Conservation (phyloP, 1,139 yeast genomes). For the Saccharomyces hybrid region DNA sequence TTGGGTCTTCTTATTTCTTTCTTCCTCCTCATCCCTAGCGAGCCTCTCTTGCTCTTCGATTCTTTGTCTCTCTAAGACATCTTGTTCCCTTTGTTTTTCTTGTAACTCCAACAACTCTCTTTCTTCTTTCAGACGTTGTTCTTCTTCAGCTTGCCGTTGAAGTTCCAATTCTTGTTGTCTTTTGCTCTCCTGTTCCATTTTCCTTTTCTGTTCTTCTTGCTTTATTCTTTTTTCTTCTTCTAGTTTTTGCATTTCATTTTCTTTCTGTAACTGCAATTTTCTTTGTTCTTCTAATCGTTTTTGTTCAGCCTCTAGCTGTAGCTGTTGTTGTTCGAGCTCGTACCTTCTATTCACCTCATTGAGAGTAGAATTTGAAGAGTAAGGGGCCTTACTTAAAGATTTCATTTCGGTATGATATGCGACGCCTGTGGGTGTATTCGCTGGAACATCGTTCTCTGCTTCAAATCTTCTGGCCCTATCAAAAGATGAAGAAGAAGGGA, state of each 20-base stretch:
- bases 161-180: neutral
- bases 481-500: neutral
- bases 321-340: slow-evolving; percentile 4
- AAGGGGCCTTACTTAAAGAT: slow-evolving; percentile 18
- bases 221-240: neutral
- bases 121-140: neutral
- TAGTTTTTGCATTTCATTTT: neutral
- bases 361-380: slow-evolving; percentile 18
- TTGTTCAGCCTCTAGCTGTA: slow-evolving; percentile 2
- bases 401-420: neutral
- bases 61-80: neutral
- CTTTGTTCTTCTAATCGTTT: neutral
- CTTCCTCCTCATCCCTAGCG: neutral
- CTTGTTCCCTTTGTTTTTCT: slow-evolving; percentile 1
- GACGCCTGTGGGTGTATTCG: neutral
- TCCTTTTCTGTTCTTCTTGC: neutral
- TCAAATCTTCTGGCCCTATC: neutral
- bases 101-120: neutral
- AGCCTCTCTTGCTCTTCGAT: slow-evolving; percentile 1
- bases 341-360: slow-evolving; percentile 15
- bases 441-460: neutral
- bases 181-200: neutral
- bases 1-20: neutral
- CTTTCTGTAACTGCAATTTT: neutral
- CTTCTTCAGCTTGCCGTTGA: neutral